Evolutionary conservation across 805 yeast species (phyloP), one percentile per base, ranked within the genome.

Genomic region (Candida tibetensis): DNA sequence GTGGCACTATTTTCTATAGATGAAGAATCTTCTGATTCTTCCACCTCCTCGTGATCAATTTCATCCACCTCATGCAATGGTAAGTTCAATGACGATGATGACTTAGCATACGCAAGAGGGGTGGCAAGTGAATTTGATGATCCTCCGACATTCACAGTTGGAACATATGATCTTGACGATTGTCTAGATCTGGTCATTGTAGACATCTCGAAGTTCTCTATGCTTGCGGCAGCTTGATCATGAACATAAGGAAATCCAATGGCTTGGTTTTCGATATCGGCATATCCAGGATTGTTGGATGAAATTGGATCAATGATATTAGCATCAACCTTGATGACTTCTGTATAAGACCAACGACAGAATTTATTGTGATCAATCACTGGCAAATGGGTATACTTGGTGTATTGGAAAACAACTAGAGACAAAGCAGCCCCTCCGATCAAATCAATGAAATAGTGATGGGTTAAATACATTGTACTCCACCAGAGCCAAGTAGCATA

Each of bases 401-500:
- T 79, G 49, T 81, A 75, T 44, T 76, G 72, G 61, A 87, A 90
- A 22, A 85, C 81, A 12, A 76, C 59, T 42, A 81, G 74, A 0
- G 95, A 80, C 40, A 93, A 69, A n/a, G 80, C 74, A 2, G 96
- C 91, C 16, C 99, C 99, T n/a, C 87, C 91, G 53, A 87, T 86
- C 37, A 91, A 76, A 58, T 91, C 98, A 43, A 91, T 79, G 55
- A 93, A 93, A 60, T 91, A 91, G 64, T 91, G 99, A 63, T 91
- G 99, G 0, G 97, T 91, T 54, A 91, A 73, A 62, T 91, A 91
- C 99, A 91, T 91, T 12, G 98, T 93, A 35, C 93, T 77, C 95
- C 96, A 93, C 98, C 98, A 91, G 49, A 93, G 74, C 95, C 95
- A 88, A 46, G 79, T 66, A n/a, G 88, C 93, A 58, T 91, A 93